A percentile compares a stretch with the other conserved stretches of the same genome.
Evolutionary conservation across 257 asterid genomes (phyloP).

Genomic region (Solanum commersonii): DNA sequence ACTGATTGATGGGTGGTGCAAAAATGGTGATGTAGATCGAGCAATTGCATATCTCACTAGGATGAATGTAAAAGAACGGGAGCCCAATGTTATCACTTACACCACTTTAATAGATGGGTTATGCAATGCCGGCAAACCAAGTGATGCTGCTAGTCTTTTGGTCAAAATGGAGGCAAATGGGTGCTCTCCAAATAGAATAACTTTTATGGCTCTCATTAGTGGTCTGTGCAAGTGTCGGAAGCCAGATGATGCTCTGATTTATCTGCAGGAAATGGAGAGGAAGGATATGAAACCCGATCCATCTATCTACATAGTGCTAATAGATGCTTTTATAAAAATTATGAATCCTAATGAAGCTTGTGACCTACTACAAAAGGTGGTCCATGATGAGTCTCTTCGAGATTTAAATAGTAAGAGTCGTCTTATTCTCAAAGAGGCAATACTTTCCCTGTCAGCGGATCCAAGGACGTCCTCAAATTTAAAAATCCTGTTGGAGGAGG

Average conservation of each 20-base stretch:
- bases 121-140: conserved; percentile 55
- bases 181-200: conserved; percentile 52
- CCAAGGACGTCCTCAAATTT: conserved; percentile 16
- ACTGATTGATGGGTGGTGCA: conserved; percentile 83
- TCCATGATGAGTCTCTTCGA: conserved; percentile 9
- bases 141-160: conserved; percentile 57
- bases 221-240: conserved; percentile 84
- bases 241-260: conserved; percentile 48
- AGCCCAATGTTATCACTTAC: conserved; percentile 70
- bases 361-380: conserved; percentile 41
- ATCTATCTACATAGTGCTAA: conserved; percentile 39
- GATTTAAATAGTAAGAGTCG: conserved; percentile 18
- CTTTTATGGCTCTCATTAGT: conserved; percentile 75
- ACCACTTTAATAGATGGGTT: conserved; percentile 77
- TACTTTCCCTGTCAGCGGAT: conserved; percentile 15
- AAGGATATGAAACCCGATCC: conserved; percentile 54
- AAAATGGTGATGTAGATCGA: conserved; percentile 45
- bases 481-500: conserved; percentile 10
- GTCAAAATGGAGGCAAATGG: conserved; percentile 52
- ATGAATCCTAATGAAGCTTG: conserved; percentile 32
- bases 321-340: conserved; percentile 43
- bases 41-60: conserved; percentile 35
- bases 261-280: conserved; percentile 63
- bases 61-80: conserved; percentile 47
- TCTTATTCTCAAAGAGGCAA: conserved; percentile 18